phyloP scores from a whole-genome alignment of 805 yeast species.

The Hanseniaspora taiwanica region DNA sequence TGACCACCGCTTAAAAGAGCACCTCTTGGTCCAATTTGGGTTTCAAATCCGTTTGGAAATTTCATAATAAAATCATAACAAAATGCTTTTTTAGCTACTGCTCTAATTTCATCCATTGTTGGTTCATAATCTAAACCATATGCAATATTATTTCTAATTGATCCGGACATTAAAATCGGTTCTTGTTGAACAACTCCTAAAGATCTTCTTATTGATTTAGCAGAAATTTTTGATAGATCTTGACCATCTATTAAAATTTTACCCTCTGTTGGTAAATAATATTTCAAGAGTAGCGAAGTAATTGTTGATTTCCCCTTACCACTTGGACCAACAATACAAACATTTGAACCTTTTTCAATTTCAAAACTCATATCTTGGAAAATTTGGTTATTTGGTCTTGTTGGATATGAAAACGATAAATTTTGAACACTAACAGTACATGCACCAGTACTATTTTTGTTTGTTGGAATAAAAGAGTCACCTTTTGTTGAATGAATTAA shows the following conservation, averaged over 20 bases:
- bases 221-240: constrained; percentile 36
- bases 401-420: constrained; percentile 73
- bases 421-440: constrained; percentile 43
- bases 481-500: constrained; percentile 58
- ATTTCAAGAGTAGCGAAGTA: constrained; percentile 40
- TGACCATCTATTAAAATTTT: constrained; percentile 35
- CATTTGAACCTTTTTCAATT: constrained; percentile 42
- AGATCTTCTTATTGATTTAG: constrained; percentile 39
- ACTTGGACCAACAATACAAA: constrained; percentile 74
- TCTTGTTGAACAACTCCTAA: constrained; percentile 71
- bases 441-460: constrained; percentile 22
- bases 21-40: constrained; percentile 57
- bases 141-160: constrained; percentile 62
- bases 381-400: constrained; percentile 56
- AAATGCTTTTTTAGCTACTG: constrained; percentile 38
- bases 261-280: constrained; percentile 39
- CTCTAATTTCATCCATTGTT: constrained; percentile 34
- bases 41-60: constrained; percentile 52
- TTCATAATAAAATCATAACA: constrained; percentile 45
- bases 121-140: constrained; percentile 62
- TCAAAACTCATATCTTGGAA: constrained; percentile 36
- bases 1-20: constrained; percentile 83
- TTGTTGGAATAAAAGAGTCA: constrained; percentile 23
- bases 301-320: constrained; percentile 90
- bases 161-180: constrained; percentile 66